Evolutionary conservation across 768 basidiomycete species (phyloP).

Genomic region (Amanita rimosa): DNA sequence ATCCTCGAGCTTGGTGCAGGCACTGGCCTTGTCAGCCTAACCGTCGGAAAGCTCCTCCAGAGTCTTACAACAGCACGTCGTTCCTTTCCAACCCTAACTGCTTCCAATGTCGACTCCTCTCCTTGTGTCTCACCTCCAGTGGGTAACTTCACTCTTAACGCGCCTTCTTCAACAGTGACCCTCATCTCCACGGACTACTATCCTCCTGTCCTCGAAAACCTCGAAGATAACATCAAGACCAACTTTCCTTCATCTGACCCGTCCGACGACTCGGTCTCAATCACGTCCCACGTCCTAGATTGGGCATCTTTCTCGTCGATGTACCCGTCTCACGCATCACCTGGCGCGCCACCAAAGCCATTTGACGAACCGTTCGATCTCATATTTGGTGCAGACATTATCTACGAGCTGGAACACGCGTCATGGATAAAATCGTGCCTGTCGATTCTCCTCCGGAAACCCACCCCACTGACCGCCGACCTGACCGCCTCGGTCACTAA

Average conservation of each 20-base stretch:
- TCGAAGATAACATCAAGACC: constrained; percentile 42
- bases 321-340: not conserved
- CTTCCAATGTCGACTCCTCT: not conserved
- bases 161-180: constrained; percentile 9
- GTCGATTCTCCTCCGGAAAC: constrained; percentile 30
- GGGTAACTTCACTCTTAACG: not conserved
- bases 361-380: constrained; percentile 44
- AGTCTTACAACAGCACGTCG: not conserved
- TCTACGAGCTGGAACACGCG: constrained; percentile 68
- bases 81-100: not conserved
- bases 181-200: constrained; percentile 75
- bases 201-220: constrained; percentile 59
- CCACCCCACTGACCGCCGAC: constrained; percentile 3
- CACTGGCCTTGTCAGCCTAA: constrained; percentile 70
- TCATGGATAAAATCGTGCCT: constrained; percentile 60
- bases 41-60: constrained; percentile 35
- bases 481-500: not conserved
- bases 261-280: not conserved
- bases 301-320: constrained; percentile 35
- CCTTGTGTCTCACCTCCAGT: not conserved
- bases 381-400: constrained; percentile 72
- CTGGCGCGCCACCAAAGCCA: not conserved
- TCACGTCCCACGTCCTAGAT: constrained; percentile 36
- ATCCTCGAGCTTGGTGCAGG: constrained; percentile 79
- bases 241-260: constrained; percentile 32